Base-by-base conservation (phyloP, 805 yeast species). In the Saturnispora zaruensis region DNA sequence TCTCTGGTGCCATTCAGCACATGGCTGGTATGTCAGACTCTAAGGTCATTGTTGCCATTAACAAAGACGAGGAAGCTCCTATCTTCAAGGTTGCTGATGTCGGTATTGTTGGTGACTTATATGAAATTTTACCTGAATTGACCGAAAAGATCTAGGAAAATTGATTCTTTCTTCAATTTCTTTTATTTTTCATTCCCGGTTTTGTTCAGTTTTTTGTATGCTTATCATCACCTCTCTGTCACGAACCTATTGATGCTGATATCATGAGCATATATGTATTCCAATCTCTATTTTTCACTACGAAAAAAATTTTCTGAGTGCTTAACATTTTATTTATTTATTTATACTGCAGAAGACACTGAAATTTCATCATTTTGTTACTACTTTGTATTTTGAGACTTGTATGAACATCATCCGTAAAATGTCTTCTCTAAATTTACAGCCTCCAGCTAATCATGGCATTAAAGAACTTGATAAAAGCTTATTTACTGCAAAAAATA, bases 11-110 rank as follows among this genome's bases (percentile, higher is more conserved):
- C 30, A 91, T 91, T 62, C 99, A 91, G 71, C 99, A 91, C 70
- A 73, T 93, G 61, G 99, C 99, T 1, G 99, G 99, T 56, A 91
- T 91, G 97, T 91, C 90, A 69, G 97, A 91, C 65, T 78, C 96
- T 41, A 91, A 89, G 71, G 80, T 82, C 33, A 88, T 91, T 66
- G 97, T 89, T 30, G 96, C 96, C 37, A 87, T 91, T 53, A 91
- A 91, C 70, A 91, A 87, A 69, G 96, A 90, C 66, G 87, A 85
- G 50, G 97, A 91, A 53, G 89, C 96, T 8, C 95, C 99, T 2
- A 88, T 91, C 45, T 90, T 88, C 74, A 87, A 85, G 58, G 79
- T 84, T 47, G 93, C 98, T 16, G 98, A 93, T 67, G 71, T 83
- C 53, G 95, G 96, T 4, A 70, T 93, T 49, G 93, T 87, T 44